Base-by-base conservation (phyloP, 345 rosid species). In the Citrus cavaleriei region DNA sequence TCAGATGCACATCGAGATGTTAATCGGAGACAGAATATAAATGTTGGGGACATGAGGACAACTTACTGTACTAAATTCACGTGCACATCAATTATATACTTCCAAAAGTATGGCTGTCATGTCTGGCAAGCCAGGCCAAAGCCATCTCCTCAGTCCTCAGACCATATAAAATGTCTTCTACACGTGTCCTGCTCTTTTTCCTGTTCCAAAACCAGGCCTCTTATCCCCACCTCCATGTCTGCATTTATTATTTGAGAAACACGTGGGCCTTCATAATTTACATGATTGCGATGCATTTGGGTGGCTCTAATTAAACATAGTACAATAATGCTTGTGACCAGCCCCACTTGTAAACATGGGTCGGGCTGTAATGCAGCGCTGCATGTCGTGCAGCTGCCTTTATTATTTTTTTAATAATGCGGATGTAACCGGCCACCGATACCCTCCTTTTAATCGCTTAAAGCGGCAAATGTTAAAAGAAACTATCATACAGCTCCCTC, bases 41-140 rank as follows among this genome's bases (percentile, higher is more conserved):
- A 78, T 77, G 70, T 40, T 30, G 79, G 82, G 24, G 84, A 87
- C 87, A 80, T 21, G 65, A 85, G 77, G 90, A 83, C 87, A 83
- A 73, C 7, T 71, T 40, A 68, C 79, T 80, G 73, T 80, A 76
- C 81, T 77, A 30, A 19, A 58, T 81, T 85, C 86, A 85, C 87
- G 90, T 87, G 87, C 82, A 75, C 66, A 58, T 79, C 77, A 68
- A 77, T 82, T 68, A 55, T 69, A 59, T 61, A 19, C 34, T 70
- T 79, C 81, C 77, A 75, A 81, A 73, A 21, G 35, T 40, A 74
- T 83, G 83, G 77, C 83, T 78, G 60, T 75, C 69, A 19, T 75
- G 68, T 76, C 85, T 66, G 51, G 51, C 51, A 46, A 12, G 51
- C 51, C 18, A 0, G 1, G 18, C 51, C 51, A 12, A 12, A 46